Evolutionary conservation across 1,139 yeast genomes (phyloP).

Genomic region (Candida gigantensis): DNA sequence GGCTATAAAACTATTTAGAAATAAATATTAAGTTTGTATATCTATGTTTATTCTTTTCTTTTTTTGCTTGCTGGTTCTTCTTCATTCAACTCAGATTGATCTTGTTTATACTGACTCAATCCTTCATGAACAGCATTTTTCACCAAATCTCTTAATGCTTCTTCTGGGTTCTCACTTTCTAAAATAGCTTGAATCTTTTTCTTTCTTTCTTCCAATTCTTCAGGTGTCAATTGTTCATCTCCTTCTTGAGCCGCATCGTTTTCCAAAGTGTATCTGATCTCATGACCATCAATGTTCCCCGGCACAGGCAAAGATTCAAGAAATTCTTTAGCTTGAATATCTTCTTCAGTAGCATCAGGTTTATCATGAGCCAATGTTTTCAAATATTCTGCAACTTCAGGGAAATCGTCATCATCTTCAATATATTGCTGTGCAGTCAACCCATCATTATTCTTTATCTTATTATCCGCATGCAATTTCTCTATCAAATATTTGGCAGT

Average conservation of each 20-base stretch:
- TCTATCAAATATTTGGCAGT: slow-evolving; percentile 69
- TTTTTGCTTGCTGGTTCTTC: slow-evolving; percentile 26
- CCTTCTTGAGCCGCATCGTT: slow-evolving; percentile 44
- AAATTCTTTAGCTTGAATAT: slow-evolving; percentile 15
- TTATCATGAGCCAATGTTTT: slow-evolving; percentile 45
- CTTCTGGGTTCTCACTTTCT: slow-evolving; percentile 77
- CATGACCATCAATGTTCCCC: slow-evolving; percentile 50
- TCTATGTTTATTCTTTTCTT: slow-evolving; percentile 19
- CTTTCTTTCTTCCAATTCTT: slow-evolving; percentile 53
- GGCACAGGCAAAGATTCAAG: slow-evolving; percentile 40
- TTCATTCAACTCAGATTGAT: slow-evolving; percentile 16
- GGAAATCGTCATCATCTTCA: slow-evolving; percentile 84
- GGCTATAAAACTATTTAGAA: too few species aligned
- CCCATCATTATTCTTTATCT: slow-evolving; percentile 67
- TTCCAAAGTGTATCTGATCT: slow-evolving; percentile 59
- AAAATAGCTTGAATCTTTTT: slow-evolving; percentile 68
- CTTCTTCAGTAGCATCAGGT: slow-evolving; percentile 14
- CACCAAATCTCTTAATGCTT: slow-evolving; percentile 68
- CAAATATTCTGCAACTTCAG: slow-evolving; percentile 71
- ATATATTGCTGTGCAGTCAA: slow-evolving; percentile 67
- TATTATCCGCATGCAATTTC: slow-evolving; percentile 65
- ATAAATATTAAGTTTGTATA: too few species aligned
- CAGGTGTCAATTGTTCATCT: slow-evolving; percentile 25
- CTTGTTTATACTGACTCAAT: slow-evolving; percentile 29
- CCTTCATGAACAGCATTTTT: slow-evolving; percentile 63